A percentile compares a stretch with the other conserved stretches of the same genome.
Evolutionary conservation across 2,329 filamentous ascomycete genomes (phyloP).

Genomic region (Stagonosporopsis chrysanthemi): DNA sequence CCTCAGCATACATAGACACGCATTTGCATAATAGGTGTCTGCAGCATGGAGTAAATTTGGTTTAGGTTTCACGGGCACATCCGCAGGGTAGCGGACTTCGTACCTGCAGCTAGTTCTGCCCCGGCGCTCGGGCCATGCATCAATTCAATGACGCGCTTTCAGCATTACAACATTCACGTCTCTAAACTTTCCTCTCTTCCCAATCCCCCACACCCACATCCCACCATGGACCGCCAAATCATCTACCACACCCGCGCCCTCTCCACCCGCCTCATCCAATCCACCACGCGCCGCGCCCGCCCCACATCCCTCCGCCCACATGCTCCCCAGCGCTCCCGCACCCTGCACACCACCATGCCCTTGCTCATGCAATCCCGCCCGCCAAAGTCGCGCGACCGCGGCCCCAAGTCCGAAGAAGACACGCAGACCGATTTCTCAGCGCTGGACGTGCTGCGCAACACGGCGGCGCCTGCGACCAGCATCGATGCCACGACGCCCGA

Average conservation of each 20-base stretch:
- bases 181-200: neutral
- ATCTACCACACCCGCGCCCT: constrained; percentile 21
- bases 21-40: constrained; percentile 4
- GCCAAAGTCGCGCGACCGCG: constrained; percentile 63
- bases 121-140: constrained; percentile 14
- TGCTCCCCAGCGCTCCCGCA: constrained; percentile 1
- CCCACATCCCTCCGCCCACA: neutral
- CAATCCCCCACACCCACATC: neutral
- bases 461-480: constrained; percentile 78
- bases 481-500: constrained; percentile 83
- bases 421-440: constrained; percentile 75
- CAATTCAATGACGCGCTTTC: constrained; percentile 20
- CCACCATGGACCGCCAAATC: constrained; percentile 29
- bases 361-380: constrained; percentile 38
- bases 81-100: constrained; percentile 3
- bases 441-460: constrained; percentile 80
- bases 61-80: neutral
- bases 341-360: constrained; percentile 31
- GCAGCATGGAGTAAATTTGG: neutral
- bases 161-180: neutral
- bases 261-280: constrained; percentile 12
- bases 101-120: constrained; percentile 6
- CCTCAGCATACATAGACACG: constrained; percentile 9
- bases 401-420: constrained; percentile 66
- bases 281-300: constrained; percentile 11